Base-by-base conservation (phyloP, 2,329 filamentous ascomycete genomes). In the Fusarium robinianum region DNA sequence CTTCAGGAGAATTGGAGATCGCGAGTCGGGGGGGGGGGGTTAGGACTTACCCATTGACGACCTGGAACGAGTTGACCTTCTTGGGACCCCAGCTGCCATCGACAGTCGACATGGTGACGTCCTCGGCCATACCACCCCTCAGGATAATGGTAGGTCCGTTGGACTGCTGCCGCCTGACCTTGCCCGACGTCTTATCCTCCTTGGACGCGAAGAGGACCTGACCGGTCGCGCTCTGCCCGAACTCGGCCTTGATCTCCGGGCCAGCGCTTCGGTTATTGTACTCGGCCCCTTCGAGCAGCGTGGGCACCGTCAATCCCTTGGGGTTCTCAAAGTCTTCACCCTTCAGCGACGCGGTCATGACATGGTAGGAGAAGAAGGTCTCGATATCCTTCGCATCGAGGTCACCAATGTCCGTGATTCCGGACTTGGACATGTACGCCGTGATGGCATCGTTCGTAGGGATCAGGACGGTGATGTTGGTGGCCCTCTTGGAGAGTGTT, bases 221-320 rank as follows among this genome's bases (percentile, higher is more conserved):
- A 0, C 57, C 57, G 7, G 27, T 31, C 4, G 56, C 51, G 0
- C 12, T 23, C 1, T 33, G 32, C 5, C 57, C 56, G 3, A 46
- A 60, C 11, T 48, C 35, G 1, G 47, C 27, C 3, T 31, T 23
- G 1, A 60, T 37, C 2, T 41, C 32, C 1, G 49, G 35, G 5
- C 51, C 53, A 0, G 54, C 44, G 10, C 36, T 44, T 31, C 57
- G 41, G 35, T 60, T 60, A 14, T 60, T 60, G 29, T 37, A 60
- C n/a, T 48, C 5, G 2, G 18, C 10, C 3, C 32, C 35, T 16
- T 43, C 19, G 1, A 60, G 4, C 0, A 60, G n/a, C 0, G 57
- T 60, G 0, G 57, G 57, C 0, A 60, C 23, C 0, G 46, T 40
- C 9, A 41, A 12, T 6, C 56, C 52, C 14, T 40, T 33, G 0